Evolutionary conservation across 257 asterid species (phyloP).

Genomic region (Ballota nigra): DNA sequence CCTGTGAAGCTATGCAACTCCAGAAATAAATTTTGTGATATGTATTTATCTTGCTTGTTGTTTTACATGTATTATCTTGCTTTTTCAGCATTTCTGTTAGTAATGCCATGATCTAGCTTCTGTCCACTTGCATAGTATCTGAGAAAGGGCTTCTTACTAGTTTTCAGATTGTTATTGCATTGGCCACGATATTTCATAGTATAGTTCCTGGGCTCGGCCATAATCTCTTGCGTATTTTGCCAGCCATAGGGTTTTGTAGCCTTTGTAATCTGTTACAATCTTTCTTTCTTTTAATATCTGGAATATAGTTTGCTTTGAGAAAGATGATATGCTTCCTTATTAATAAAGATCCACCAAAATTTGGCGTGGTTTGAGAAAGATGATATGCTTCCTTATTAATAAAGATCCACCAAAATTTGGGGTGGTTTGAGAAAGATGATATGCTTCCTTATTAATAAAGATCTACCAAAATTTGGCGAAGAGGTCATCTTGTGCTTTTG

Average conservation of each 20-base stretch:
- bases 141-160: background rate
- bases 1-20: background rate
- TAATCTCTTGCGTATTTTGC: background rate
- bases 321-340: conserved; percentile 3
- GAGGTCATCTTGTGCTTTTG: conserved; percentile 15
- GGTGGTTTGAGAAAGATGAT: no score
- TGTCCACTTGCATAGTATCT: background rate
- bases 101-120: conserved; percentile 5
- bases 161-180: background rate
- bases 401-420: no score
- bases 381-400: no score
- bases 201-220: conserved; percentile 1
- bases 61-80: no score
- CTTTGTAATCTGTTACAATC: background rate
- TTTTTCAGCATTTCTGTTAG: background rate
- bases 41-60: background rate
- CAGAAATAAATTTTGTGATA: background rate
- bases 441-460: no score
- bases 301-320: conserved; percentile 5
- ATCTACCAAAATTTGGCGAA: no score
- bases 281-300: background rate
- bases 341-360: background rate
- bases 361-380: no score
- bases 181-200: no score
- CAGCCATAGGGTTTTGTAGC: background rate